Percentiles rank a stretch among this genome's conserved stretches.
Conservation (phyloP, 176 grass and related monocot genomes). For the Avena eriantha region DNA sequence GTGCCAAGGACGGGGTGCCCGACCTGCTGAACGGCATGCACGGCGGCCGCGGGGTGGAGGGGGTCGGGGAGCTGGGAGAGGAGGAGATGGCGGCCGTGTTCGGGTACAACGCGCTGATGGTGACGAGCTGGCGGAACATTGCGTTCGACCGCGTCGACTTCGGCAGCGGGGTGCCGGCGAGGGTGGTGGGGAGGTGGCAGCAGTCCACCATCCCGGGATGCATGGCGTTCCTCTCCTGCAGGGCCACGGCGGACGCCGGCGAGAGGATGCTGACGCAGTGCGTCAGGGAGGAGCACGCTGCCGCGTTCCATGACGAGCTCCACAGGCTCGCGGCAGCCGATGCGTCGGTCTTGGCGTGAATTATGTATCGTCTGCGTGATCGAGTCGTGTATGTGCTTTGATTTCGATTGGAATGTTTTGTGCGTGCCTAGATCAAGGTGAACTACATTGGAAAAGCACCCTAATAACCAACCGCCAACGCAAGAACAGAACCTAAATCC, state of each 20-base stretch:
- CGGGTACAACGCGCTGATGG: not conserved
- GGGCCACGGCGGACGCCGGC: not conserved
- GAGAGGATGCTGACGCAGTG: conserved; percentile 4
- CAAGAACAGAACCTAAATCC: no score
- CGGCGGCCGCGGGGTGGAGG: not conserved
- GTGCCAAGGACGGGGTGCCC: not conserved
- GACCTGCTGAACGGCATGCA: not conserved
- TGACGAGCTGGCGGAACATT: conserved; percentile 13
- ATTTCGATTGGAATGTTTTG: not conserved
- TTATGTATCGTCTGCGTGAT: not conserved
- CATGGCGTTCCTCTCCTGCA: conserved; percentile 29
- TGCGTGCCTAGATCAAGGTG: no score
- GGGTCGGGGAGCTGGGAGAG: not conserved
- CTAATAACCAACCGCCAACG: no score
- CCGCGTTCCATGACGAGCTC: not conserved
- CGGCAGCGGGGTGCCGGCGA: conserved; percentile 14
- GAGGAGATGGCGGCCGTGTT: not conserved
- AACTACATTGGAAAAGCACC: no score
- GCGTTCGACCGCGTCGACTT: conserved; percentile 1
- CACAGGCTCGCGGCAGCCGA: not conserved
- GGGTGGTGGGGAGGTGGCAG: not conserved
- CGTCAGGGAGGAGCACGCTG: conserved; percentile 35
- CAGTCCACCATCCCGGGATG: not conserved
- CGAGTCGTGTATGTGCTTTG: not conserved
- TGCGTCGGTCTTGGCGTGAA: not conserved